Conservation (phyloP, 1,284 basidiomycete species). For the Termitomyces sp. region DNA sequence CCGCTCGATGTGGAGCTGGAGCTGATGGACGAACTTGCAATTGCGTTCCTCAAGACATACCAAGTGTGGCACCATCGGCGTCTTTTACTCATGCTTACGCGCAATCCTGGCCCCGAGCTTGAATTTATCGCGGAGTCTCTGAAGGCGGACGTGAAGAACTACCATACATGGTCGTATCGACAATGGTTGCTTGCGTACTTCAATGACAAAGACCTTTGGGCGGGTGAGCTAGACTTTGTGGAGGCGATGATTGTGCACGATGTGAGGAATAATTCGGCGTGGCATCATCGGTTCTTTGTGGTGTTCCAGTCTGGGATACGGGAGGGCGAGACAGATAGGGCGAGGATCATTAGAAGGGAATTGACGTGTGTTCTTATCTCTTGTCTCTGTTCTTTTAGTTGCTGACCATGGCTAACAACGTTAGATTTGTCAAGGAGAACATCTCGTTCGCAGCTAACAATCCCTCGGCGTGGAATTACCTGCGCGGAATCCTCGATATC, state of each 20-base stretch:
- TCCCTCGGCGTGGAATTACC: constrained; percentile 90
- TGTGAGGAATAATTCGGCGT: constrained; percentile 94
- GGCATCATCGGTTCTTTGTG: constrained; percentile 97
- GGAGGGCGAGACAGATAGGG: constrained; percentile 53
- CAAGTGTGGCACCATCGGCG: constrained; percentile 98
- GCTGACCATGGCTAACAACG: neutral
- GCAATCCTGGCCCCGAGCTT: constrained; percentile 62
- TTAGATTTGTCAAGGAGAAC: constrained; percentile 63
- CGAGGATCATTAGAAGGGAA: constrained; percentile 58
- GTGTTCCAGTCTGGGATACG: constrained; percentile 68
- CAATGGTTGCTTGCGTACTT: constrained; percentile 89
- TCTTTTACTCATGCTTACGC: constrained; percentile 61
- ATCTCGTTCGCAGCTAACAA: constrained; percentile 90
- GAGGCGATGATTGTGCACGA: constrained; percentile 75
- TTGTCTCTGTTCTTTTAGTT: constrained; percentile 2
- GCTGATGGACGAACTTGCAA: constrained; percentile 81
- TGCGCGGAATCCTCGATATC: constrained; percentile 70
- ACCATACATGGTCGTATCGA: constrained; percentile 94
- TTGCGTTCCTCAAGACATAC: constrained; percentile 85
- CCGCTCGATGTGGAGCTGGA: constrained; percentile 72
- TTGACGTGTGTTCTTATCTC: constrained; percentile 49
- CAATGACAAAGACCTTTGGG: constrained; percentile 70
- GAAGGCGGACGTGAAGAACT: constrained; percentile 82
- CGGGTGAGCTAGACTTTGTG: constrained; percentile 71
- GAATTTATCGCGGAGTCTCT: constrained; percentile 73